A percentile compares a stretch with the other conserved stretches of the same genome.
Evolutionary conservation across 441 rosid species (phyloP).

Genomic region (Bocquillonia castaneifolia): DNA sequence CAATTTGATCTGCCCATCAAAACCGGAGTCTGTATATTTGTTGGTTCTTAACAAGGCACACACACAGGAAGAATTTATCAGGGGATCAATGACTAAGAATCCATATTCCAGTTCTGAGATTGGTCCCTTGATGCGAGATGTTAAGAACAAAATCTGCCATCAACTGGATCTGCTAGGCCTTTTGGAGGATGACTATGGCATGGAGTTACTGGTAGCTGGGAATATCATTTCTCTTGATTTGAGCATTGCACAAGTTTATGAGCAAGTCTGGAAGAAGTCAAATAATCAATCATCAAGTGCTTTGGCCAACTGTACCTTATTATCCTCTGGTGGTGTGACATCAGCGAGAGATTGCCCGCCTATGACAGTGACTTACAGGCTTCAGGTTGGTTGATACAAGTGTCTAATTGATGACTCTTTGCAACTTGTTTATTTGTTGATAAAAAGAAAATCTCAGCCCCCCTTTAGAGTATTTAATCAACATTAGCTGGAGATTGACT

Average conservation of each 20-base stretch:
- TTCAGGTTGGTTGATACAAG: conserved; percentile 66
- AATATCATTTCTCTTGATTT: conserved; percentile 98
- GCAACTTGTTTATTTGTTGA: background rate
- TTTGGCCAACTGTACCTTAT: conserved; percentile 54
- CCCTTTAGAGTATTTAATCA: background rate
- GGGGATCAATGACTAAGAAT: conserved; percentile 99
- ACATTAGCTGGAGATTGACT: background rate
- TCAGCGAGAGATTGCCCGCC: conserved; percentile 88
- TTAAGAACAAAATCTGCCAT: conserved; percentile 96
- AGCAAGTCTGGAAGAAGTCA: conserved; percentile 99
- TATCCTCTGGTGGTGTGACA: conserved; percentile 58
- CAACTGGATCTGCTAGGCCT: conserved; percentile 90
- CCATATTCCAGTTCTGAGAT: conserved; percentile 99
- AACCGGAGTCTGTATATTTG: conserved; percentile 82
- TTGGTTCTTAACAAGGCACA: conserved; percentile 95
- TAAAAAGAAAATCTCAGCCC: background rate
- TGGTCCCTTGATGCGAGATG: conserved; percentile 99
- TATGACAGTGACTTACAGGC: conserved; percentile 98
- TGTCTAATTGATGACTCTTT: conserved; percentile 1
- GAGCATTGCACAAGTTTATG: conserved; percentile 98
- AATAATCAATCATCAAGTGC: conserved; percentile 69
- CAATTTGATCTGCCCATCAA: conserved; percentile 98
- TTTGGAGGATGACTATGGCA: conserved; percentile 95
- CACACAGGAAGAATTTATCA: conserved; percentile 97
- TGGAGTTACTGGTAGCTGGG: conserved; percentile 99